Percentiles rank a stretch among this genome's conserved stretches.
Conservation (phyloP, 495 filamentous ascomycete species). For the Aspergillus nidulans region DNA sequence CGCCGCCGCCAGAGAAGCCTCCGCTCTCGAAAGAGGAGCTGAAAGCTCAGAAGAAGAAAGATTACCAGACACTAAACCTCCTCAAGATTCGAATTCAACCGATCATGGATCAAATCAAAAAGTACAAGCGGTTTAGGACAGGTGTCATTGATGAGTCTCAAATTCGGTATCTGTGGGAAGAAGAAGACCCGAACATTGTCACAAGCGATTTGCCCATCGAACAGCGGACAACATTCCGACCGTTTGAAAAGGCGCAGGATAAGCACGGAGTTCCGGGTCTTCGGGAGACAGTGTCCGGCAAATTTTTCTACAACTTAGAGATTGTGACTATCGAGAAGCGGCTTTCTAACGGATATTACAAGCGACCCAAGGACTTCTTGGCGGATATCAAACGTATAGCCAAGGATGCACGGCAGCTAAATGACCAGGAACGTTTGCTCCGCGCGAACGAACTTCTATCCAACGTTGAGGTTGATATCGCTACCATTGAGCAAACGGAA, state of each 20-base stretch:
- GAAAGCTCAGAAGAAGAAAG: conserved; percentile 72
- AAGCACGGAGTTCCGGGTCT: conserved; percentile 70
- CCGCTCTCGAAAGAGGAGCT: conserved; percentile 66
- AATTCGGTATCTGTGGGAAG: conserved; percentile 76
- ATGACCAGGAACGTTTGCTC: conserved; percentile 70
- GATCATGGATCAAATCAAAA: conserved; percentile 92
- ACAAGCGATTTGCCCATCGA: conserved; percentile 67
- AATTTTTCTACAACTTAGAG: conserved; percentile 92
- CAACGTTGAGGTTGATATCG: conserved; percentile 89
- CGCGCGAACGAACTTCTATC: conserved; percentile 86
- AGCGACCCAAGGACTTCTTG: conserved; percentile 79
- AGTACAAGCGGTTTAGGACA: conserved; percentile 76
- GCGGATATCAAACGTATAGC: conserved; percentile 77
- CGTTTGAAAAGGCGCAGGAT: conserved; percentile 71
- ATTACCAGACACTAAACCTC: conserved; percentile 73
- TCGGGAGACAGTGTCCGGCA: conserved; percentile 62
- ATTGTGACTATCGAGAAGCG: conserved; percentile 91
- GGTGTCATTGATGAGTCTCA: conserved; percentile 68
- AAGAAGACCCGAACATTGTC: conserved; percentile 75
- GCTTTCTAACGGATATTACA: conserved; percentile 92
- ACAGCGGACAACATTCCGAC: conserved; percentile 53
- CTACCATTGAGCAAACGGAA: conserved; percentile 57
- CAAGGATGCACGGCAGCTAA: conserved; percentile 72
- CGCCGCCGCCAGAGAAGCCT: conserved; percentile 54
- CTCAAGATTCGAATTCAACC: conserved; percentile 84